Percentiles rank a stretch among this genome's conserved stretches.
Conservation (phyloP, 106 monocot genomes). For the Acorus gramineus region DNA sequence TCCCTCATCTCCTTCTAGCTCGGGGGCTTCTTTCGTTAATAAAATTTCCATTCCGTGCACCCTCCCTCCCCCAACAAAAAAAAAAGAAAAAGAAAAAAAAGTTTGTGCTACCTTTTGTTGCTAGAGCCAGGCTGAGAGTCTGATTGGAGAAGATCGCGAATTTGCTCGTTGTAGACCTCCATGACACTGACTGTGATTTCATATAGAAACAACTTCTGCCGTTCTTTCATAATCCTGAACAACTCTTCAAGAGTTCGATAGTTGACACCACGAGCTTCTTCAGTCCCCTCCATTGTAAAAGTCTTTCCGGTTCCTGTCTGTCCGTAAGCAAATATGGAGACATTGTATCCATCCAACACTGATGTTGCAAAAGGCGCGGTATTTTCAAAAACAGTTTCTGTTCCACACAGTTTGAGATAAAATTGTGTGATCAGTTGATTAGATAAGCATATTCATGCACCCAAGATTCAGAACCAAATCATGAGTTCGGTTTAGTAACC, state of each 20-base stretch:
- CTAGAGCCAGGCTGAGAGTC: conserved; percentile 44
- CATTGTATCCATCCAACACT: conserved; percentile 90
- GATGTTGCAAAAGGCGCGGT: conserved; percentile 71
- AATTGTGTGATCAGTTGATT: neutral
- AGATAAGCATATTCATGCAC: too few species aligned
- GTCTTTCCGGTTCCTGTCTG: conserved; percentile 95
- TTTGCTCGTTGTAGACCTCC: conserved; percentile 95
- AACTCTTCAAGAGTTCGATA: conserved; percentile 81
- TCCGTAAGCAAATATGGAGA: conserved; percentile 94
- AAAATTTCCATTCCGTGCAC: too few species aligned
- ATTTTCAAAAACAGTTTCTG: conserved; percentile 68
- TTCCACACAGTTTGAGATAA: neutral
- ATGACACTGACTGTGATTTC: conserved; percentile 69
- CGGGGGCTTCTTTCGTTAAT: too few species aligned
- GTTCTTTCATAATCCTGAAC: conserved; percentile 73
- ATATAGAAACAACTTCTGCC: conserved; percentile 42
- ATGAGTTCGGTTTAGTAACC: conserved; percentile 19
- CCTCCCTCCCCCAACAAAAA: too few species aligned
- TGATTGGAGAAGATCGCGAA: conserved; percentile 59
- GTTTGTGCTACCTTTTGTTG: conserved; percentile 34
- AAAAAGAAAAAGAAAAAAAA: neutral
- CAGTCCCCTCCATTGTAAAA: conserved; percentile 92
- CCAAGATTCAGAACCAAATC: too few species aligned
- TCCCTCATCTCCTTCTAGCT: too few species aligned
- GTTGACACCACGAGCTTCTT: conserved; percentile 73